phyloP scores from a whole-genome alignment of 345 rosid genomes.

The Eucalyptus sideroxylon region DNA sequence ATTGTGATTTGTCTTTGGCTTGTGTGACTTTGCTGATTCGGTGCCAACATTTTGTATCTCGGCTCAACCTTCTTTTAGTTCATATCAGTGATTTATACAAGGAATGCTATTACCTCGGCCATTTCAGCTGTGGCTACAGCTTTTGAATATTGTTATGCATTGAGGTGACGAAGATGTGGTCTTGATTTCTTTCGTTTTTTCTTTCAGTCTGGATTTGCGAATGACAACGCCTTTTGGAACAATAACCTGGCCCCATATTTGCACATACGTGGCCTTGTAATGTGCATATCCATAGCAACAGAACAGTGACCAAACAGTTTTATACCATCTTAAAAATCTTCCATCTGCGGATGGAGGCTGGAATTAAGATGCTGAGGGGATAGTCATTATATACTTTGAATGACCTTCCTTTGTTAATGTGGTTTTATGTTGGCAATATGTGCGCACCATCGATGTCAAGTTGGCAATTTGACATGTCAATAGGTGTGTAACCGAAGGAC shows the following conservation, averaged over 20 bases:
- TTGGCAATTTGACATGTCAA: too few species aligned
- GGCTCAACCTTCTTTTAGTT: neutral
- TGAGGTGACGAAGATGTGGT: neutral
- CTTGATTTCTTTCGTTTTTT: neutral
- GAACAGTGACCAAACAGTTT: neutral
- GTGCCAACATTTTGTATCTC: neutral
- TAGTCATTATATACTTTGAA: neutral
- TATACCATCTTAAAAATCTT: neutral
- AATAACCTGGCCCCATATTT: too few species aligned
- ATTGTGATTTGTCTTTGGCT: neutral
- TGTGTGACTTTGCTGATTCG: neutral
- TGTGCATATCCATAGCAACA: neutral
- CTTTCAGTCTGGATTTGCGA: neutral
- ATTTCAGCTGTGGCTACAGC: neutral
- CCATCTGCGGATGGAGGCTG: neutral
- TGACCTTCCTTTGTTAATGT: neutral
- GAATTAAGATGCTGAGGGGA: neutral
- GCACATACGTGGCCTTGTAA: neutral
- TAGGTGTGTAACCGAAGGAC: too few species aligned
- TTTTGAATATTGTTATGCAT: neutral
- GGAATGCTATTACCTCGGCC: neutral
- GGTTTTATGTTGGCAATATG: too few species aligned
- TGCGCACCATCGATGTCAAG: too few species aligned
- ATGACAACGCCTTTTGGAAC: neutral
- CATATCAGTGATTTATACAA: neutral